These are phyloP conservation scores for Neotropicomus parvogracilis DNA, from an alignment of 1,284 basidiomycete species.

Conservation along the genomic window DNA sequence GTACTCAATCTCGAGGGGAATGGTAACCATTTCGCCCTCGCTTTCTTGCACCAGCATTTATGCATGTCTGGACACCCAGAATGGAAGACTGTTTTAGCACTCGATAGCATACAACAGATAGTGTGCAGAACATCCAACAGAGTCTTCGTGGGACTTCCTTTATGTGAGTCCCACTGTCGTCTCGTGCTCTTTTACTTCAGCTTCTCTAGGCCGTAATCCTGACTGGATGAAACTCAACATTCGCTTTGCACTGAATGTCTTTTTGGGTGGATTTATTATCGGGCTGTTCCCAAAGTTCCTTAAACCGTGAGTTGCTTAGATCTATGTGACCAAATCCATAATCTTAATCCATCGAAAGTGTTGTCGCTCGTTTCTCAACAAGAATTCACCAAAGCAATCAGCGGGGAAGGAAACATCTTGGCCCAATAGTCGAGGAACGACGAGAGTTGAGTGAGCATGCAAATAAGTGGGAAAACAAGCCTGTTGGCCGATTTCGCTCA, in stretches of 20 bases:
- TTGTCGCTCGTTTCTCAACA: background rate
- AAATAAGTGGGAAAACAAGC: background rate
- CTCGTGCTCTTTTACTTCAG: background rate
- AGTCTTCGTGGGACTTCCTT: constrained; percentile 39
- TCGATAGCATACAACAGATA: constrained; percentile 24
- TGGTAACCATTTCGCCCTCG: background rate
- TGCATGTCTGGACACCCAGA: constrained; percentile 17
- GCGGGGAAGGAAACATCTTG: constrained; percentile 26
- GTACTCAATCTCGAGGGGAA: background rate
- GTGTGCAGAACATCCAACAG: constrained; percentile 37
- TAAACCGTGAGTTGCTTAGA: background rate
- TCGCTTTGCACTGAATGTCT: background rate
- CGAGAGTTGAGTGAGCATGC: constrained; percentile 23
- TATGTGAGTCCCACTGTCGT: constrained; percentile 30
- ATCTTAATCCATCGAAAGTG: background rate
- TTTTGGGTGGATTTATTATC: background rate
- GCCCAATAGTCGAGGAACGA: constrained; percentile 39
- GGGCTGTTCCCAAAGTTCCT: background rate
- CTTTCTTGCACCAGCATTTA: too few species aligned
- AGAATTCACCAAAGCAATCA: background rate
- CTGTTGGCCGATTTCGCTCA: background rate
- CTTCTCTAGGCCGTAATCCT: constrained; percentile 36
- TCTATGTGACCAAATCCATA: background rate
- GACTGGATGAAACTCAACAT: constrained; percentile 38
- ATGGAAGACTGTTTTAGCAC: constrained; percentile 28